Percentiles rank a stretch among this genome's conserved stretches.
Conservation (phyloP, 345 rosid genomes). For the Balakata baccata region DNA sequence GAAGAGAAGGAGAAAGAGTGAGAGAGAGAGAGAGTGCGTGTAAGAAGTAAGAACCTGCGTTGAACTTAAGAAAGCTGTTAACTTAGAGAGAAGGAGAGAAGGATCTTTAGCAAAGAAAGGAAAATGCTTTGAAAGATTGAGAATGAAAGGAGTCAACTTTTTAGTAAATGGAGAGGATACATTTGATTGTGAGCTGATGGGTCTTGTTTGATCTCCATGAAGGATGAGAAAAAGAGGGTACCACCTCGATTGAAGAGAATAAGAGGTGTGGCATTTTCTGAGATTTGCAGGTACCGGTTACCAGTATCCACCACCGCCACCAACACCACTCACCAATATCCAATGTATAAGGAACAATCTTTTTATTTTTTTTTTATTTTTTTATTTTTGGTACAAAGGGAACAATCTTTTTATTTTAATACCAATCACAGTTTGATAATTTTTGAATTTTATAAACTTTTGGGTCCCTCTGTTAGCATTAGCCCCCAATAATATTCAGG, state of each 20-base stretch:
- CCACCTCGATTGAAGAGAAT: conserved; percentile 48
- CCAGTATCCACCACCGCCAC: background rate
- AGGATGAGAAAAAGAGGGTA: conserved; percentile 8
- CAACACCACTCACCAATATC: too few species aligned
- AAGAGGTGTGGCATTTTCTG: conserved; percentile 46
- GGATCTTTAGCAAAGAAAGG: conserved; percentile 8
- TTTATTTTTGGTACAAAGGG: too few species aligned
- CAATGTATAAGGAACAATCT: too few species aligned
- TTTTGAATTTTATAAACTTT: too few species aligned
- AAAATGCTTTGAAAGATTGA: conserved; percentile 9
- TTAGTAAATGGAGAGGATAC: conserved; percentile 20
- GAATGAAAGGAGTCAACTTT: conserved; percentile 20
- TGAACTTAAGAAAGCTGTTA: conserved; percentile 7
- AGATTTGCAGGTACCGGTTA: conserved; percentile 33
- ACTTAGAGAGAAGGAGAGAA: background rate
- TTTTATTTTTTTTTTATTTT: too few species aligned
- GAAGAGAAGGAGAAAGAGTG: background rate
- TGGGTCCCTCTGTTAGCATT: too few species aligned
- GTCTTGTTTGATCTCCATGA: conserved; percentile 41
- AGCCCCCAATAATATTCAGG: too few species aligned
- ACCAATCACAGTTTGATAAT: too few species aligned
- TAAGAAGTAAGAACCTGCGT: conserved; percentile 22
- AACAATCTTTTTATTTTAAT: too few species aligned
- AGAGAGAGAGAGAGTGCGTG: background rate
- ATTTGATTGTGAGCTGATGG: conserved; percentile 11